Evolutionary conservation across 1,284 basidiomycete genomes (phyloP).

Genomic region (Schizopora paradoxa): DNA sequence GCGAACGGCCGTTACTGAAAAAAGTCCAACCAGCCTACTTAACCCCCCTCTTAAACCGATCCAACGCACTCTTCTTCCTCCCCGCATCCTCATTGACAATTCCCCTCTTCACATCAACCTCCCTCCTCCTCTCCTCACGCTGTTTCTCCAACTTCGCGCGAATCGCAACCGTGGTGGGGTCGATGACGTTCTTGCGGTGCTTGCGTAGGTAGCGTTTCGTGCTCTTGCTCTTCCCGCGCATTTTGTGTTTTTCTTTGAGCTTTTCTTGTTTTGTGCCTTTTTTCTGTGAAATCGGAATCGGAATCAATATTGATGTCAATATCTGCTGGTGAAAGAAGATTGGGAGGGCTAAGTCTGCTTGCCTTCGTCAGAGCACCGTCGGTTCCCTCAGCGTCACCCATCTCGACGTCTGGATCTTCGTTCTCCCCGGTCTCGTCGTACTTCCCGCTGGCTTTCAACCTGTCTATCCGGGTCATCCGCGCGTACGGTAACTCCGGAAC

Average conservation of each 20-base stretch:
- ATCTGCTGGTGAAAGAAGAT: too few species aligned
- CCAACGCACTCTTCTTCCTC: constrained; percentile 55
- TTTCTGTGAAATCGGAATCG: too few species aligned
- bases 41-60: constrained; percentile 47
- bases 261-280: constrained; percentile 29
- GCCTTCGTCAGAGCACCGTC: too few species aligned
- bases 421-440: constrained; percentile 61
- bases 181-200: constrained; percentile 90
- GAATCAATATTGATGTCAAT: too few species aligned
- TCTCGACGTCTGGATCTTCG: constrained; percentile 29
- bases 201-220: constrained; percentile 81
- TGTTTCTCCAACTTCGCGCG: constrained; percentile 65
- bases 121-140: constrained; percentile 45
- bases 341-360: too few species aligned
- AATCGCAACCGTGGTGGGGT: constrained; percentile 71
- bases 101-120: constrained; percentile 38
- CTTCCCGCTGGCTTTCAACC: constrained; percentile 66
- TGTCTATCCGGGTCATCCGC: constrained; percentile 67
- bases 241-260: constrained; percentile 64
- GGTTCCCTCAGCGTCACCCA: constrained; percentile 32
- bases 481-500: constrained; percentile 56
- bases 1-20: too few species aligned
- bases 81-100: constrained; percentile 30
- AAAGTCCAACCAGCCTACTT: too few species aligned
- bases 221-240: constrained; percentile 81